Evolutionary conservation across 2,329 filamentous ascomycete species (phyloP), one percentile per base, ranked within the genome.

Genomic region (Xylariaceae sp.): DNA sequence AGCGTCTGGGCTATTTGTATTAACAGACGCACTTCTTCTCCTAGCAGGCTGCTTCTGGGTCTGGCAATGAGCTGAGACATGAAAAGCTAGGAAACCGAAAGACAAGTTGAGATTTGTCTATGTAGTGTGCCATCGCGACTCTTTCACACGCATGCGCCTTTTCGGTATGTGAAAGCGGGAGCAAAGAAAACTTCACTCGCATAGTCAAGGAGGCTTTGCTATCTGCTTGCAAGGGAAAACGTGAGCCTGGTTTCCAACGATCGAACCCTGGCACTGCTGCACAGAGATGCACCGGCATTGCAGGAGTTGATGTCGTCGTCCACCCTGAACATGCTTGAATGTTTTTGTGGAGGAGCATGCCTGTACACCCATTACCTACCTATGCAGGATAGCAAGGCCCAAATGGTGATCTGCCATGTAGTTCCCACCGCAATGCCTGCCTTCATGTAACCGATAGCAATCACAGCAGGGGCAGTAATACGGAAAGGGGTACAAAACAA

Each of bases 1-100:
- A 48, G 18, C 18, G 13, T 44, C 52, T 51, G 39, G 30, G 44
- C 23, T 65, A 66, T 68, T 65, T 68, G 64, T 69, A 69, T 44
- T 35, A 47, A 53, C 15, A 54, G 35, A 55, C 51, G 53, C 51
- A 10, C 30, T 23, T 6, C 53, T 23, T 8, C 54, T 53, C 35
- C 51, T 42, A 54, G 49, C 57, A 30, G 18, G 45, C 13, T 51
- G 15, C 23, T 55, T n/a, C 47, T 57, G 48, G 47, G 48, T 35
- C 13, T 51, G 61, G 48, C 34, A 48, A 58, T 39, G 34, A 58
- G 60, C 55, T 58, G 60, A 66, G 63, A 62, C 62, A 63, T 53
- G 51, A 53, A 59, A 56, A 63, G 34, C 57, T 37, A 7, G 58
- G 55, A 60, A 50, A 55, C 53, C 62, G 53, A 68, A 69, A 68